A percentile compares a stretch with the other conserved stretches of the same genome.
These are phyloP conservation scores for Aspergillus intermedius DNA, from an alignment of 2,329 filamentous ascomycete species.

Conservation along the genomic window DNA sequence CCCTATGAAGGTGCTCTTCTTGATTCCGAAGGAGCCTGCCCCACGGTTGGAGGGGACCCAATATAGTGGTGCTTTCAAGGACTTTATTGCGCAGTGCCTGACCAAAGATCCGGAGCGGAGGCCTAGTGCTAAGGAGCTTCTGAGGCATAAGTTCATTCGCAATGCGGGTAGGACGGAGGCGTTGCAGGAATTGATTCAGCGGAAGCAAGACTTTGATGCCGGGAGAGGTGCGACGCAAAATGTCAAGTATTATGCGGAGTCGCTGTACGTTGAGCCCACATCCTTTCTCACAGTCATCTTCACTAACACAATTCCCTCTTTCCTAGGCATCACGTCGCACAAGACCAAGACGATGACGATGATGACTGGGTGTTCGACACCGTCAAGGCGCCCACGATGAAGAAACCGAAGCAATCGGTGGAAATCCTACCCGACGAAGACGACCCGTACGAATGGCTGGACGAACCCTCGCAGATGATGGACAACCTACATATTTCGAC, in stretches of 20 bases:
- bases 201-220: conserved; percentile 75
- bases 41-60: conserved; percentile 72
- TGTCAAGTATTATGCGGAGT: conserved; percentile 88
- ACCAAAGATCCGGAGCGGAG: conserved; percentile 84
- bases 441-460: conserved; percentile 25
- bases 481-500: conserved; percentile 32
- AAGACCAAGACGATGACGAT: conserved; percentile 57
- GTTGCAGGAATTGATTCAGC: conserved; percentile 75
- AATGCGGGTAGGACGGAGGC: conserved; percentile 81
- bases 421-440: conserved; percentile 39
- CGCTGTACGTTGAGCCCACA: conserved; percentile 47
- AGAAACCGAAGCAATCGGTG: conserved; percentile 51
- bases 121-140: conserved; percentile 76
- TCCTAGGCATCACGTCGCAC: conserved; percentile 52
- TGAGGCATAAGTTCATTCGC: conserved; percentile 83
- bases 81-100: conserved; percentile 84
- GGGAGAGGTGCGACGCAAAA: conserved; percentile 62
- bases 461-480: conserved; percentile 35
- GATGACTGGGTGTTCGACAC: conserved; percentile 97
- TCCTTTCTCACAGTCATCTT: neutral
- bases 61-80: conserved; percentile 86
- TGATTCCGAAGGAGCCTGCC: conserved; percentile 82
- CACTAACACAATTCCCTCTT: conserved; percentile 6
- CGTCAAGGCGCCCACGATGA: conserved; percentile 62
- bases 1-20: conserved; percentile 88